These are phyloP conservation scores for Neltuma alba DNA, from an alignment of 306 rosid genomes.

Conservation along the genomic window DNA sequence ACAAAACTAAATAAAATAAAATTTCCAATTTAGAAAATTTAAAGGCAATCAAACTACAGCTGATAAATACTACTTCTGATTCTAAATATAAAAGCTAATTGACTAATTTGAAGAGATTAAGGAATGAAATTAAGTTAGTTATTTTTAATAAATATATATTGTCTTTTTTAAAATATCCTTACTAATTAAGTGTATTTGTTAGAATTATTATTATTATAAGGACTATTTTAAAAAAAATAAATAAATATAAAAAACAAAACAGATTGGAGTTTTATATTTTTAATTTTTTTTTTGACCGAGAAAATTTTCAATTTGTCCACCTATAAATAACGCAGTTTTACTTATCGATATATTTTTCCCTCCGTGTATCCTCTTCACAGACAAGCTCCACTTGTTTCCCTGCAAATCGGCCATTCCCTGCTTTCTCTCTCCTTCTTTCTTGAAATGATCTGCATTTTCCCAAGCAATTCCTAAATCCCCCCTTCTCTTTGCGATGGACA, in stretches of 20 bases:
- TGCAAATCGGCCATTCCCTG: constrained; percentile 61
- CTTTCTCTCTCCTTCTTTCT: constrained; percentile 1
- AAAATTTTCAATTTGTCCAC: not conserved
- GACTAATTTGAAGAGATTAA: no score
- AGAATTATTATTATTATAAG: no score
- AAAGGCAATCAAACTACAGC: not conserved
- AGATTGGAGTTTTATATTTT: no score
- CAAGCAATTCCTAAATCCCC: constrained; percentile 34
- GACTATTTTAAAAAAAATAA: no score
- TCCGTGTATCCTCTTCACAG: constrained; percentile 55
- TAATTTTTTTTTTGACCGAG: no score
- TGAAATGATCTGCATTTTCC: constrained; percentile 51
- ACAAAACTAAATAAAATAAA: not conserved
- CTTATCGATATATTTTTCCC: constrained; percentile 47
- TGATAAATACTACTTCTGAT: no score
- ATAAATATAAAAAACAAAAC: no score
- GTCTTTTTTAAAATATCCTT: no score
- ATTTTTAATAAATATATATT: no score
- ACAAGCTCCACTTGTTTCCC: constrained; percentile 62
- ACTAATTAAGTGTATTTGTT: no score
- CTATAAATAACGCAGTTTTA: not conserved
- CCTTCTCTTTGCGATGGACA: constrained; percentile 48
- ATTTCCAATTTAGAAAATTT: not conserved
- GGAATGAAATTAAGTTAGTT: no score
- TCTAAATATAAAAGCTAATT: no score